Base-by-base conservation (phyloP, 805 yeast genomes). In the Cyberlindnera mississippiensis region DNA sequence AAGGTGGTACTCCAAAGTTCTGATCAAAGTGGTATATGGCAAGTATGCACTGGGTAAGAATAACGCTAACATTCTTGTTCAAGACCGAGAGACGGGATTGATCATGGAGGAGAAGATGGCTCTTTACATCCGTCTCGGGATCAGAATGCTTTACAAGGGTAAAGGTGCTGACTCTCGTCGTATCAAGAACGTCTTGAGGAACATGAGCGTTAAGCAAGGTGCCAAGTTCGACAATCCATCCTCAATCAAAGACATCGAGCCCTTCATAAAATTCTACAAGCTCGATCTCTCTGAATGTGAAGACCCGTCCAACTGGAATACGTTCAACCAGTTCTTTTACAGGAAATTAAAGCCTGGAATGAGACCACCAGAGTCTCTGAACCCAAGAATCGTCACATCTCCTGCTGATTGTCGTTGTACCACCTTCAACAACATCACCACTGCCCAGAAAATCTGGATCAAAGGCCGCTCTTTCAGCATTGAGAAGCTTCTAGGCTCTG, bases 81-180 rank as follows among this genome's bases (percentile, higher is more conserved):
- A 93, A 61, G 97, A 93, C 60, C 71, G 99, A 46, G 69, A 75
- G 14, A 82, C 96, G 0, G 99, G 99, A 0, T 74, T 86, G 35
- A 78, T 91, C n/a, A 63, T 85, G 56, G 98, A 91, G 59, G 99
- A 91, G 55, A 88, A 88, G 55, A 91, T 93, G 85, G 82, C 90
- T 44, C 78, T 85, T 2, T 86, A 86, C 54, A 93, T 93, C 10
- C 71, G 96, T 37, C 59, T 93, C 28, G 99, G 98, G 0, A 91
- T 91, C 40, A 63, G 96, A 33, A 63, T 91, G 33, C 66, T 91
- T 2, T 91, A 91, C 62, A 78, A 82, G 53, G 91, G 95, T 2
- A 74, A 82, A 46, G 75, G 81, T 29, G 66, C 84, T 3, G 82
- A 77, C 48, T 65, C 75, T 2, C 79, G 69, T 46, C 68, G 80